phyloP scores from a whole-genome alignment of 116 monocot genomes.

The Iris pallida region DNA sequence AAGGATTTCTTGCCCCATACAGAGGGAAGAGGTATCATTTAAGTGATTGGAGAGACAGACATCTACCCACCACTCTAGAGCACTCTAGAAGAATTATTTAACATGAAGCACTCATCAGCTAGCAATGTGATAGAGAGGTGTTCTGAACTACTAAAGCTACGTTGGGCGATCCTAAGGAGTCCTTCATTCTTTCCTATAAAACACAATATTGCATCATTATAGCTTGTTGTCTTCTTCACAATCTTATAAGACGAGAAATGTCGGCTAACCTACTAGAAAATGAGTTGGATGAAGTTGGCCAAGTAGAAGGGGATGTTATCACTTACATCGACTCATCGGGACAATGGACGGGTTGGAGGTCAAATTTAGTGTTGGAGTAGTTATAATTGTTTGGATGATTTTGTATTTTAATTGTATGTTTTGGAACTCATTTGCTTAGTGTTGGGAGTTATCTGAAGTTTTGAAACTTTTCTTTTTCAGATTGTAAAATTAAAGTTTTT shows the following conservation, averaged over 20 bases:
- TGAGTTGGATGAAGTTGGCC: neutral
- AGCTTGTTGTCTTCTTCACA: neutral
- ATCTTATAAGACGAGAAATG: neutral
- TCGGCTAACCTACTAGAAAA: neutral
- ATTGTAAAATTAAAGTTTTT: too few species aligned
- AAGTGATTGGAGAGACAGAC: neutral
- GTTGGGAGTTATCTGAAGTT: too few species aligned
- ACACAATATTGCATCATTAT: neutral
- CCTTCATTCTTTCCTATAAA: neutral
- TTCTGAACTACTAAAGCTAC: neutral
- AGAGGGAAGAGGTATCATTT: constrained; percentile 11
- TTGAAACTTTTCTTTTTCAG: too few species aligned
- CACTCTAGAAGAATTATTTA: neutral
- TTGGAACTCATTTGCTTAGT: too few species aligned
- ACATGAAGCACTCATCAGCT: neutral
- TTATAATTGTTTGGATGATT: too few species aligned
- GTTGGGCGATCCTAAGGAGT: neutral
- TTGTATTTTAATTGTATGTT: too few species aligned
- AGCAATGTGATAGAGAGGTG: neutral
- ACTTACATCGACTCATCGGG: too few species aligned
- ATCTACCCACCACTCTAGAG: neutral
- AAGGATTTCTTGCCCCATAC: constrained; percentile 3
- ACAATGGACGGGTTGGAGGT: too few species aligned
- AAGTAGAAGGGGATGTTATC: too few species aligned
- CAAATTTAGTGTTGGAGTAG: too few species aligned